Evolutionary conservation across 495 filamentous ascomycete species (phyloP), one percentile per base, ranked within the genome.

Genomic region (Gamarada debralockiae): DNA sequence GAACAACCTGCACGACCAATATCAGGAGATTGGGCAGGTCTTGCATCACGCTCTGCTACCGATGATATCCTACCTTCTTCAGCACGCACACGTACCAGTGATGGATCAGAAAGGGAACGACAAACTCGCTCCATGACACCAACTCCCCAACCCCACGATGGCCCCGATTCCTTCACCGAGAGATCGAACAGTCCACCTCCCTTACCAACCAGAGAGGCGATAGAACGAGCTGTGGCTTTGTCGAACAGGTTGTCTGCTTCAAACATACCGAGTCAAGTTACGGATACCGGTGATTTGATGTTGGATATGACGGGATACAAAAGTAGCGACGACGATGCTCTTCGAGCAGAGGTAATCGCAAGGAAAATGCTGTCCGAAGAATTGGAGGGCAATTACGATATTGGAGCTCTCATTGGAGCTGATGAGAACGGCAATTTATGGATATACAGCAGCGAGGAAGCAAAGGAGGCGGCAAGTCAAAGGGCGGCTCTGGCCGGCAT

Each of bases 261-360:
- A 24, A 97, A 97, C 63, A 98, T 98, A 47, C 89, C 85, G 15
- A 92, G 86, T 24, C 87, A 91, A 58, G 82, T 98, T 27, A 97
- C 83, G 2, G 92, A 96, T 22, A 87, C 78, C 1, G 93, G 95
- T n/a, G 95, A 98, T 68, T 72, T 98, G 29, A 97, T 96, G 92
- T 70, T 98, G 52, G 93, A 98, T 63, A 97, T 98, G 91, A 92
- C 91, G 2, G 90, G 90, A 0, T 97, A 96, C 64, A 97, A 97
- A 63, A 85, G 84, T 62, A 91, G 83, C 58, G 91, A 96, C 47
- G 92, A 96, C 59, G 91, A 97, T 62, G 86, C 90, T 12, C 72
- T 96, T 48, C 82, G 89, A 34, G 92, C 93, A 3, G 95, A 99
- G 66, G 80, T 95, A 20, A 77, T 97, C 53, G 95, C 93, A 4